Conservation (phyloP, 2,329 filamentous ascomycete genomes). For the Sordariomycetes sp. region DNA sequence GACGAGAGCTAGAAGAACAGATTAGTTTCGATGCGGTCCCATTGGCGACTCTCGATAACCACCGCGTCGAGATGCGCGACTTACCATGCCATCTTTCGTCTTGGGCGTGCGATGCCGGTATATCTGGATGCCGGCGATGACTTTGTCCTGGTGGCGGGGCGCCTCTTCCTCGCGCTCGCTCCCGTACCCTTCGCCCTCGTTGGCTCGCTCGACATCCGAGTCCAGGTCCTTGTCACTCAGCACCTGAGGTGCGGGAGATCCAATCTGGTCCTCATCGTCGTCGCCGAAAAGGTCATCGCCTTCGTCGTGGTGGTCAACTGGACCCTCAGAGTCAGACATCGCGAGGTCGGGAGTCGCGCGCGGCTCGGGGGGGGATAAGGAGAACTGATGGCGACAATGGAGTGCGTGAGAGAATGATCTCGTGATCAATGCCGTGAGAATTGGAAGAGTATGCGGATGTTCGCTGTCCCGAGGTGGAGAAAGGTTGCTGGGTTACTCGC, state of each 20-base stretch:
- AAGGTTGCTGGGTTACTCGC: neutral
- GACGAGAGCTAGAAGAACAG: conserved; percentile 6
- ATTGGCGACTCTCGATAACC: neutral
- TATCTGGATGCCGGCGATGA: conserved; percentile 50
- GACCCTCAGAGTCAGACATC: conserved; percentile 46
- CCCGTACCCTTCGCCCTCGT: conserved; percentile 6
- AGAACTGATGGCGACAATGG: neutral
- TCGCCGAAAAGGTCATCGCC: conserved; percentile 51
- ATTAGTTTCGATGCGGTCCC: neutral
- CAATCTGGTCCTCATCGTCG: conserved; percentile 37
- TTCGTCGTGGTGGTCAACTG: conserved; percentile 36
- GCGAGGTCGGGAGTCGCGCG: neutral
- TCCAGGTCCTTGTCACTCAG: conserved; percentile 48
- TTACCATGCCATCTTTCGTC: conserved; percentile 56
- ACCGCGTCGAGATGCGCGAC: conserved; percentile 10
- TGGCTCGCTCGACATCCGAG: conserved; percentile 19
- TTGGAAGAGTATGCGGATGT: neutral
- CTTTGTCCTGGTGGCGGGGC: conserved; percentile 28
- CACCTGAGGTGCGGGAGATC: conserved; percentile 46
- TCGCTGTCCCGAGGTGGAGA: neutral
- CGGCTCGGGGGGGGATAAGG: neutral
- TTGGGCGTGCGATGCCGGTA: conserved; percentile 59
- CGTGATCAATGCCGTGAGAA: neutral
- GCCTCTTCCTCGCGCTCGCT: conserved; percentile 5
- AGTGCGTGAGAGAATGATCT: neutral